Evolutionary conservation across 2,329 filamentous ascomycete species (phyloP), one percentile per base, ranked within the genome.

Genomic region (Monosporascus sp.): DNA sequence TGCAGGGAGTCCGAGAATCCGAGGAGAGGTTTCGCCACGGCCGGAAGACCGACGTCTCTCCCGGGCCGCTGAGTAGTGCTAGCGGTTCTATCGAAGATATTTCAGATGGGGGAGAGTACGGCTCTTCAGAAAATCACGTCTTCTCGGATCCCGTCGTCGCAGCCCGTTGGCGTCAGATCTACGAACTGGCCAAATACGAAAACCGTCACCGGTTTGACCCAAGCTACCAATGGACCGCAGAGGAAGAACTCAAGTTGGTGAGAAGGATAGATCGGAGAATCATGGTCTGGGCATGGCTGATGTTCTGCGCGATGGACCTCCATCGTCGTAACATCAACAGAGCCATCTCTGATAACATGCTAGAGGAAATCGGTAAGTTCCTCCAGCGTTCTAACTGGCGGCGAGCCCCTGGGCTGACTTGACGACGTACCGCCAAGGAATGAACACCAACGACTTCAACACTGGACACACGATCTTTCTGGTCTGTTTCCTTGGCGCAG

Each of bases 121-220:
- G 68, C 7, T 70, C 68, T 11, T 60, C 64, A 17, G 57, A 65
- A 2, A 66, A 70, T n/a, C 73, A 77, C 46, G 51, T 71, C 37
- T 84, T 84, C 59, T 69, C 74, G 0, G 77, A 82, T 49, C 74
- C 77, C 2, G 69, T 71, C 3, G 69, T 79, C 2, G 78, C 79
- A 1, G 74, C 77, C n/a, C 74, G 79, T 59, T 84, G 79, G 75
- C 70, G 72, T 2, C 67, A 68, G 5, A 63, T 82, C 5, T 84
- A 83, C 55, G 79, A 83, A 56, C 75, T 76, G 7, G 78, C 79
- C 25, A 36, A 37, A 7, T 86, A 86, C 59, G 82, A 86, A 60
- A 80, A 81, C 3, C 67, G 73, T 8, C 82, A 85, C 65, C 73
- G 81, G 49, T 85, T 78, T 62, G 81, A 86, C 58, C 81, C 81